phyloP scores from a whole-genome alignment of 306 rosid genomes.

The Prosopis cineraria region DNA sequence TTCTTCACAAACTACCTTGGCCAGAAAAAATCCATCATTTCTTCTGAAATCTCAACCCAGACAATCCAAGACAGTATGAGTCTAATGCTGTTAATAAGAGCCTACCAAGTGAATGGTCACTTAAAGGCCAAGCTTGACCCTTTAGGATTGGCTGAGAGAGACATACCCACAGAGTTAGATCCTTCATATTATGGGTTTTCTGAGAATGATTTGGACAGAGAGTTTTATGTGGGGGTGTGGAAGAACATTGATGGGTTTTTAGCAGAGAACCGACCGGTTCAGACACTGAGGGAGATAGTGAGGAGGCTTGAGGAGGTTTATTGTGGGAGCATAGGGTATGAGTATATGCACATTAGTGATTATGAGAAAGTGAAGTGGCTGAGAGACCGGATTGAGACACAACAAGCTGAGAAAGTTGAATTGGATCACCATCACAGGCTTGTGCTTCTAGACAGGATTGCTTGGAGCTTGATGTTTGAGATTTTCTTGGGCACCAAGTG shows the following conservation, averaged over 20 bases:
- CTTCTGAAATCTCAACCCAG: slow-evolving; percentile 85
- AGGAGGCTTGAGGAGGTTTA: slow-evolving; percentile 91
- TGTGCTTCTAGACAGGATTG: slow-evolving; percentile 81
- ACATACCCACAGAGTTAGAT: slow-evolving; percentile 69
- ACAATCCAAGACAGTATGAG: slow-evolving; percentile 98
- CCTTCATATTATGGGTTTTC: slow-evolving; percentile 83
- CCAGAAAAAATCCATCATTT: slow-evolving; percentile 54
- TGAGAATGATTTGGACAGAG: slow-evolving; percentile 92
- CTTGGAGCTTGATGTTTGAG: slow-evolving; percentile 87
- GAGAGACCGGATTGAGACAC: slow-evolving; percentile 87
- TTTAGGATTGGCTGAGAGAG: slow-evolving; percentile 64
- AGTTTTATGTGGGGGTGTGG: slow-evolving; percentile 91
- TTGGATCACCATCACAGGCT: slow-evolving; percentile 66
- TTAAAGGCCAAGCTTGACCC: slow-evolving; percentile 90
- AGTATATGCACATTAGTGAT: slow-evolving; percentile 90
- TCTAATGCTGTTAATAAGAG: slow-evolving; percentile 77
- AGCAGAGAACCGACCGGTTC: slow-evolving; percentile 88
- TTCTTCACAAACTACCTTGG: slow-evolving; percentile 91
- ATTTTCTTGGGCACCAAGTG: slow-evolving; percentile 89
- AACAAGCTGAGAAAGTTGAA: slow-evolving; percentile 47
- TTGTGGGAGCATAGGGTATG: slow-evolving; percentile 89
- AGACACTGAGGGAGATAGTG: slow-evolving; percentile 84
- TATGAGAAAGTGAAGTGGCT: slow-evolving; percentile 82
- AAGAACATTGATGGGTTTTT: slow-evolving; percentile 81
- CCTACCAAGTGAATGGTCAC: slow-evolving; percentile 93